Evolutionary conservation across 1,139 yeast genomes (phyloP).

Genomic region (Geotrichum phurueaensis): DNA sequence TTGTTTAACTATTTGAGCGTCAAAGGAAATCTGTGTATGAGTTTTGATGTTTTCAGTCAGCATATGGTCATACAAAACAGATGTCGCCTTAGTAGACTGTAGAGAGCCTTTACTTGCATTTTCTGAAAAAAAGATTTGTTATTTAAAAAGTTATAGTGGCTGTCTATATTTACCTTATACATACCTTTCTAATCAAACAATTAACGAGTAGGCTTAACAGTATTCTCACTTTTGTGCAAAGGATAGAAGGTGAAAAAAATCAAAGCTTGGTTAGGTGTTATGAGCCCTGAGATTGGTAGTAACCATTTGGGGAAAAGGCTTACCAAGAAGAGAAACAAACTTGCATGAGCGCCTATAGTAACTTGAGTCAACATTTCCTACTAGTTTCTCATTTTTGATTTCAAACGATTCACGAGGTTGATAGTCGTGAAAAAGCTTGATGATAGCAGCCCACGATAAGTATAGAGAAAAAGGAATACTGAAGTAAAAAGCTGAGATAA

Average conservation of each 20-base stretch:
- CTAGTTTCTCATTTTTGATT: not conserved
- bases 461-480: slow-evolving; percentile 80
- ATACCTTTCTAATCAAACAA: too few species aligned
- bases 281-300: not conserved
- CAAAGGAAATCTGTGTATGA: not conserved
- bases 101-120: not conserved
- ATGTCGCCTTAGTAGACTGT: not conserved
- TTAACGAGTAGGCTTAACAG: too few species aligned
- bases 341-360: not conserved
- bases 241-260: not conserved
- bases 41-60: not conserved
- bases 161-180: not conserved
- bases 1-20: not conserved
- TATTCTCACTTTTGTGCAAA: not conserved
- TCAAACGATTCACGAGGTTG: not conserved
- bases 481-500: slow-evolving; percentile 81
- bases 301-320: not conserved
- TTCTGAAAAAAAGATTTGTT: not conserved
- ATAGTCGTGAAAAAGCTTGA: not conserved
- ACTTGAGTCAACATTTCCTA: not conserved
- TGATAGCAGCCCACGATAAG: slow-evolving; percentile 44
- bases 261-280: not conserved
- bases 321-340: not conserved
- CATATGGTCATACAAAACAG: not conserved
- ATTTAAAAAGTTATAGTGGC: too few species aligned